Base-by-base conservation (phyloP, 805 yeast genomes). In the Candida hispaniensis region DNA sequence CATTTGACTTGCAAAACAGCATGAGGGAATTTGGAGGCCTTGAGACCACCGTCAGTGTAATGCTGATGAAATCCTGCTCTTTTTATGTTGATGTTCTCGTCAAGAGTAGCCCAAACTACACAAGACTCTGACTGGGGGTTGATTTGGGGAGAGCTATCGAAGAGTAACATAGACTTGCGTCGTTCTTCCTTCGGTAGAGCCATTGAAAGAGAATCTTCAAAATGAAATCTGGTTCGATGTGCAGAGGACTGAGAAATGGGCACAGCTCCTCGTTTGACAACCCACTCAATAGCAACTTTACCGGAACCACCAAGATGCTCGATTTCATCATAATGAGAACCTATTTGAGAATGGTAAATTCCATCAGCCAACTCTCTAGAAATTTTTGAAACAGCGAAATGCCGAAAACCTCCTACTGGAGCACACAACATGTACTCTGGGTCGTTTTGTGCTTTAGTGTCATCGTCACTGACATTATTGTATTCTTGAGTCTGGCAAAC, bases 1-100 rank as follows among this genome's bases (percentile, higher is more conserved):
- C 69, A 69, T 13, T 68, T 52, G 14, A 74, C 49, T 38, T 67
- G 69, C 18, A 73, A 51, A 0, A 69, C 56, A 0, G 71, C 61
- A 45, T 68, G 66, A 2, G 76, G 75, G 46, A 71, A 69, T 1
- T 17, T 4, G 1, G 45, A 30, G 0, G 34, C 29, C 6, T 43
- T 34, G 1, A 20, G 8, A 13, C 43, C 32, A 6, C 30, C 30
- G 9, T 26, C 27, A 15, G 20, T 18, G 18, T 13, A 14, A n/a
- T 26, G 22, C 34, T 24, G 12, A 7, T 26, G 22, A 16, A 28
- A 25, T 12, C 22, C 35, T 8, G 13, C 32, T 14, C 34, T 16
- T 19, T 35, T 33, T 15, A 55, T 34, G 5, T 16, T 12, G 22
- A 49, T 44, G 24, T 42, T 23, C 8, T 41, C 40, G 40, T 63